Base-by-base conservation (phyloP, 805 yeast genomes). In the Candida nonsorbophila region DNA sequence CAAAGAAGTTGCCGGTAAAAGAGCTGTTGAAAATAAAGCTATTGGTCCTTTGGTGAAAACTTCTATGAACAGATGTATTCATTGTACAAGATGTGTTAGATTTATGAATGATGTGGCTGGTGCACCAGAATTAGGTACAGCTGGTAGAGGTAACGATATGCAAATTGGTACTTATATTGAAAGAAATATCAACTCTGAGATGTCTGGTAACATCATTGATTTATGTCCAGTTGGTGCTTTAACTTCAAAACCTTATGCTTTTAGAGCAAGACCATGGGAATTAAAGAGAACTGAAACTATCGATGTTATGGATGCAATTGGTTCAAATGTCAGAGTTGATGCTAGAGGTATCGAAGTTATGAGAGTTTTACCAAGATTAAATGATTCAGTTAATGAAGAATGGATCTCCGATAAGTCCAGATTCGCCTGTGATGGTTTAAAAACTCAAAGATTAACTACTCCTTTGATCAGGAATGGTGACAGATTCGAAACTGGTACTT, bases 241-340 rank as follows among this genome's bases (percentile, higher is more conserved):
- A 47, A 85, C 95, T 20, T 77, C 85, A 16, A 85, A 85, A 60
- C 95, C 95, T 15, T 84, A 84, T 48, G 87, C 95, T n/a, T 84
- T 84, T 71, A 78, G 76, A 52, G 94, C 94, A 10, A 74, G 95
- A 53, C 94, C 95, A 17, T 84, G 95, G 95, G 95, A 84, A 61
- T 72, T n/a, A 54, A 84, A 84, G 66, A 77, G 84, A 67, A 84
- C 94, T 27, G 95, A 84, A 58, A 71, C 90, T 29, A 72, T 84
- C 45, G 95, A 84, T 55, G 92, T 84, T 9, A 58, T 77, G 63
- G 95, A 84, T 57, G 95, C 78, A 14, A 53, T 84, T 20, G 95
- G 95, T 15, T 79, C 90, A 24, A 82, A 78, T 49, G 74, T 84
- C 41, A 72, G 95, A 53, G 86, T 84, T 30, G 95, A 84, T 56